Evolutionary conservation across 768 basidiomycete species (phyloP), one percentile per base, ranked within the genome.

Genomic region (Zangia roseola): DNA sequence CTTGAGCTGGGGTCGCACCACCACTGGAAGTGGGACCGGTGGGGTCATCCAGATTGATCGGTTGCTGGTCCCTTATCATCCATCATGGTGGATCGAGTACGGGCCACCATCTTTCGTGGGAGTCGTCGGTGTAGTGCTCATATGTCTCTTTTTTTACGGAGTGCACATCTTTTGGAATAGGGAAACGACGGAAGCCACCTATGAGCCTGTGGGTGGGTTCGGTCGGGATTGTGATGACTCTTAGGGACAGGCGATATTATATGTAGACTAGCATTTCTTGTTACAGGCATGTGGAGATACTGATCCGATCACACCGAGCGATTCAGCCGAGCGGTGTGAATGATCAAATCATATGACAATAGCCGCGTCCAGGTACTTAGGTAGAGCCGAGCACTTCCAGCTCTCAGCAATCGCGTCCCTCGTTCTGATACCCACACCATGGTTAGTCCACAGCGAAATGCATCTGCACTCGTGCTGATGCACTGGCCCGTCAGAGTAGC

Each of bases 31-130:
- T 12, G 83, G 87, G 30, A 83, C 80, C 0, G 95, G 94, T 0
- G 95, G 95, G 4, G 91, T 97, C 33, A 78, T 97, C 50, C 80
- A 86, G 68, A 88, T 98, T 50, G 91, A 97, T 71, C 75, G 77
- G 35, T 74, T 97, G 12, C 71, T 99, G 45, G 61, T 84, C 20
- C 97, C 97, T 28, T 98, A 93, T 65, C 72, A 84, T 49, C 92
- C 95, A 4, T 77, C 84, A 5, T 91, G 90, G 91, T 93, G 86
- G 82, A 72, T 80, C 31, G 74, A 81, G 59, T 93, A 84, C 59
- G 88, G 90, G 34, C 75, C 77, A 5, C 89, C 91, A 0, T 57
- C 79, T n/a, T 71, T 77, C 24, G 82, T 88, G 5, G 81, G 81
- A 3, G 70, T 71, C 1, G 56, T 82, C 21, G 90, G 87, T 6